Conservation (phyloP, 208 protist genomes). For the Acanthamoeba castellanii region DNA sequence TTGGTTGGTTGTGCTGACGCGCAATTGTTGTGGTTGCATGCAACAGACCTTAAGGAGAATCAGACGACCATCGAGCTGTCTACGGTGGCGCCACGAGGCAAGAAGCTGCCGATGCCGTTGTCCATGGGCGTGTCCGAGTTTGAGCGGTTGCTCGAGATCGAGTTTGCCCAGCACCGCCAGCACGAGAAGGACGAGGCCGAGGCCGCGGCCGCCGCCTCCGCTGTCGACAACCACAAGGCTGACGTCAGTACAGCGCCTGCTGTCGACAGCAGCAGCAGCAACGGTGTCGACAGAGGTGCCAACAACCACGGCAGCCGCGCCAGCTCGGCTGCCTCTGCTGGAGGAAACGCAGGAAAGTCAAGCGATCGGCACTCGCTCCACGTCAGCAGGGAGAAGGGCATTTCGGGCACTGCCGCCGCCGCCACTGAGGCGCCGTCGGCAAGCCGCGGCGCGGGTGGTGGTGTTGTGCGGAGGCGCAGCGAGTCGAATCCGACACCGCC, state of each 20-base stretch:
- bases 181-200: not conserved
- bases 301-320: not conserved
- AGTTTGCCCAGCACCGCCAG: conserved; percentile 2
- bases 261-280: not conserved
- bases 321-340: too few relatives aligned
- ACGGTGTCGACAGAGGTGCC: not conserved
- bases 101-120: conserved; percentile 16
- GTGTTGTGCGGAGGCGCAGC: too few relatives aligned
- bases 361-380: not conserved
- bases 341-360: not conserved
- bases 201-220: not conserved
- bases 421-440: not conserved
- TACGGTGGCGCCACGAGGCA: not conserved
- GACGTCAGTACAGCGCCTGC: too few relatives aligned
- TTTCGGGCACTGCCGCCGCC: not conserved
- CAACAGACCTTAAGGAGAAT: not conserved
- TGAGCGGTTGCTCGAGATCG: conserved; percentile 39
- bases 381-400: not conserved
- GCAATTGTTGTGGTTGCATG: too few relatives aligned
- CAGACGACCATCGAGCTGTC: not conserved
- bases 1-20: too few relatives aligned
- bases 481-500: too few relatives aligned
- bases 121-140: conserved; percentile 3
- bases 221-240: too few relatives aligned
- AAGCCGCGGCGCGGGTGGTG: not conserved